Evolutionary conservation across 805 yeast genomes (phyloP), one percentile per base, ranked within the genome.

Genomic region (Barnettozyma populi): DNA sequence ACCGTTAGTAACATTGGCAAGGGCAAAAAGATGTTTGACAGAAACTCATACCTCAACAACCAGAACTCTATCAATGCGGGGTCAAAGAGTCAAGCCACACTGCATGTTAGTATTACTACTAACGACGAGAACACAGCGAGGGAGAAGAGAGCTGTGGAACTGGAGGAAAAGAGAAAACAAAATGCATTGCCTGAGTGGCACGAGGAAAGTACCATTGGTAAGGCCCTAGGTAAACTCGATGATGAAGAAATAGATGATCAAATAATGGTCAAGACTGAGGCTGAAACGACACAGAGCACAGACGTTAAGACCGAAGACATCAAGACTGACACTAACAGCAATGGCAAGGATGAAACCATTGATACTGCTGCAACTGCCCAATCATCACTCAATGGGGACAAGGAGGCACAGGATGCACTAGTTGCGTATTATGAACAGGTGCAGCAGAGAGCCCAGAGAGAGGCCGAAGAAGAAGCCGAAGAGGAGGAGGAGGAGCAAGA

Each of bases 101-200:
- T 94, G 57, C 90, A 88, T 65, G 96, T 94, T 48, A 83, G 86
- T 56, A 90, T 94, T 56, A 76, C 85, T 45, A 94, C 92, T 16
- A 86, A 82, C 57, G 97, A 88, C 65, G 95, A 87, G 59, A 80
- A 80, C 51, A 74, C 76, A 55, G 82, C 76, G 61, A 76, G 80
- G 56, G 90, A 83, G 66, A 75, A 76, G 57, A 76, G 72, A 61
- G 82, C 81, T 56, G 71, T 78, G 61, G 84, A 86, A 64, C 67
- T 81, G 72, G 71, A 82, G 76, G 75, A 80, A 78, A 65, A 83
- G 76, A 65, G 90, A 65, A 84, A 86, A 61, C 97, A 92, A 65
- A 94, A 94, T 63, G 97, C 97, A 4, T 74, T 94, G 55, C 99
- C 99, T 7, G 84, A 94, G 25, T 94, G 99, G 99, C 96, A 94